Conservation (phyloP, 2,329 filamentous ascomycete species). For the Cladosporium cucumerinum region DNA sequence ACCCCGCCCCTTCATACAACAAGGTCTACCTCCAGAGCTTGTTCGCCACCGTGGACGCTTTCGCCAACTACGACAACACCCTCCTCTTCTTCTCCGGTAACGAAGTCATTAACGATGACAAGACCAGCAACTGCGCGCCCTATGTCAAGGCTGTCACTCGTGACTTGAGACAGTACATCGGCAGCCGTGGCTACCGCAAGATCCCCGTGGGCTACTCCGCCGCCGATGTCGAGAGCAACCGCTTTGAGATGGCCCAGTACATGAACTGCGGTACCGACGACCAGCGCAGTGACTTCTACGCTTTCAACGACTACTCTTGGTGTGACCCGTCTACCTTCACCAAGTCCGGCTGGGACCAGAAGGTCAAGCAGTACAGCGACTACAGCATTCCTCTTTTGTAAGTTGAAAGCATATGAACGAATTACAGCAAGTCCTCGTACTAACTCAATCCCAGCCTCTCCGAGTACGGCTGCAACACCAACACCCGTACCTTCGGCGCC, state of each 20-base stretch:
- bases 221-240: constrained; percentile 81
- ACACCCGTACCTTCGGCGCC: constrained; percentile 78
- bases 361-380: constrained; percentile 81
- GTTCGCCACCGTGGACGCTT: constrained; percentile 84
- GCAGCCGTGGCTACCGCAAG: constrained; percentile 62
- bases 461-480: constrained; percentile 87
- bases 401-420: constrained; percentile 22
- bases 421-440: not conserved
- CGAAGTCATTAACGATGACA: constrained; percentile 63
- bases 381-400: constrained; percentile 84
- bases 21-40: constrained; percentile 77
- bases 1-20: constrained; percentile 79
- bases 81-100: constrained; percentile 80
- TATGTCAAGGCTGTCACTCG: constrained; percentile 71
- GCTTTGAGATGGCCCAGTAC: constrained; percentile 80
- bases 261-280: constrained; percentile 90
- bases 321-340: constrained; percentile 68
- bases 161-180: constrained; percentile 78
- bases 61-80: constrained; percentile 79
- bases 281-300: constrained; percentile 82
- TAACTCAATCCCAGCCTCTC: constrained; percentile 58
- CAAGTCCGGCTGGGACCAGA: constrained; percentile 76
- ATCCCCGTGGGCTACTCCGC: constrained; percentile 80
- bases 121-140: constrained; percentile 62
- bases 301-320: constrained; percentile 88